Evolutionary conservation across 2,329 filamentous ascomycete genomes (phyloP), one percentile per base, ranked within the genome.

Genomic region (Colletotrichum orchidophilum): DNA sequence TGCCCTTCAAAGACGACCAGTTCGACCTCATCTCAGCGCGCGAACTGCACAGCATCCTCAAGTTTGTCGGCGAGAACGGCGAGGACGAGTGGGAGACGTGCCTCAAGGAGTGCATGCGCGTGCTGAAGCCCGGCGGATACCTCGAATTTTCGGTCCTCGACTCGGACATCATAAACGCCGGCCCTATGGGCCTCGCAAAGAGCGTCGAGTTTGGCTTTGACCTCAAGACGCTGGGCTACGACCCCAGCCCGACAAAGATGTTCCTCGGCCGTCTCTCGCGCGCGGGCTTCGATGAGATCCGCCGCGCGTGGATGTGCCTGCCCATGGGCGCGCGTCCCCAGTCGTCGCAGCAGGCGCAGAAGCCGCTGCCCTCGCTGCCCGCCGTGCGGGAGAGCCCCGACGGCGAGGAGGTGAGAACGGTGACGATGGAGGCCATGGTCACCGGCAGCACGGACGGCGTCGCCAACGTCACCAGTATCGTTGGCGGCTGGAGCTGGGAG

Each of bases 11-110:
- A 8, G 90, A 94, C 77, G 90, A 91, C 75, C 91, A 95, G 79
- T 99, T 99, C 77, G 96, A 98, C 77, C 90, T 98, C 74, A 90
- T 99, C 77, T 97, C 94, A 3, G 94, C 95, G 1, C 92, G 96
- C 42, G 94, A 95, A 68, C 88, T 99, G 58, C 94, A 97, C 81
- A 90, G 92, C 63, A 88, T 97, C 49, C 90, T 99, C 76, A 96
- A 96, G 81, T 90, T 92, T 49, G 86, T 88, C 31, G 87, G 86
- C 33, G 88, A 91, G 76, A 89, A 93, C 74, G 87, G 88, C 50
- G 85, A 90, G 70, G 94, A 98, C 77, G 96, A 98, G 82, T 98
- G 95, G 87, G 94, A 97, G 78, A 87, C 91, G 59, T 96, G 94
- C 72, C 87, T 98, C 9, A 86, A 86, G 63, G 96, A 99, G 83